A percentile compares a stretch with the other conserved stretches of the same genome.
phyloP scores from a whole-genome alignment of 2,329 filamentous ascomycete species.

The Erysiphe pulchra region DNA sequence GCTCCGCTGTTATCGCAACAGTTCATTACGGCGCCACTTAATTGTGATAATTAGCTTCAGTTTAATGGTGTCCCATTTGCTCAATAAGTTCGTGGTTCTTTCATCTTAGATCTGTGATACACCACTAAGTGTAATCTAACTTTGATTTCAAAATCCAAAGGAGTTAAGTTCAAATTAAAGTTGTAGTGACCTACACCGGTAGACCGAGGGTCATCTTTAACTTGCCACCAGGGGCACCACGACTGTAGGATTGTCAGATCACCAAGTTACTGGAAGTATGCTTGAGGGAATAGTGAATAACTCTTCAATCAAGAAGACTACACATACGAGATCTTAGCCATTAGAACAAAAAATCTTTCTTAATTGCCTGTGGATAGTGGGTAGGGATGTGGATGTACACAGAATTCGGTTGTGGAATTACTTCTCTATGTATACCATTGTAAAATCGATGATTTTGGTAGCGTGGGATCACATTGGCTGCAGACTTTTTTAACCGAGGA shows the following conservation, averaged over 20 bases:
- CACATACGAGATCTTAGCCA: conserved; percentile 39
- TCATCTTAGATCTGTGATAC: not conserved
- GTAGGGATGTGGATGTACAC: too few relatives aligned
- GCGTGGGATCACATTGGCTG: too few relatives aligned
- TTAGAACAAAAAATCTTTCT: conserved; percentile 13
- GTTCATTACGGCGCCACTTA: conserved; percentile 96
- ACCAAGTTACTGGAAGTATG: not conserved
- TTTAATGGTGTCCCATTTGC: too few relatives aligned
- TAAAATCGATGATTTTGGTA: too few relatives aligned
- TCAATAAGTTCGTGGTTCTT: not conserved
- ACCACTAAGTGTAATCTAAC: not conserved
- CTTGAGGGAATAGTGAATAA: conserved; percentile 1
- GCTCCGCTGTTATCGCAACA: conserved; percentile 99
- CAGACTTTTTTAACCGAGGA: too few relatives aligned
- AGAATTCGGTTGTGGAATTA: too few relatives aligned
- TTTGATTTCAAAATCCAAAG: too few relatives aligned
- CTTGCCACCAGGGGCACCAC: conserved; percentile 98
- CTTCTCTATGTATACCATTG: too few relatives aligned
- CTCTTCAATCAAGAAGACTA: conserved; percentile 1
- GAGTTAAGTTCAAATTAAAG: conserved; percentile 1
- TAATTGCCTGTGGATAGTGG: too few relatives aligned
- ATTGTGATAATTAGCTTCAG: conserved; percentile 2
- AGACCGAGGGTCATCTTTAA: conserved; percentile 99
- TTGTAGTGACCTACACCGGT: conserved; percentile 58
- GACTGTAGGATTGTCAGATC: conserved; percentile 18